Evolutionary conservation across 768 basidiomycete genomes (phyloP).

Genomic region (Hortiboletus flavorubellus): DNA sequence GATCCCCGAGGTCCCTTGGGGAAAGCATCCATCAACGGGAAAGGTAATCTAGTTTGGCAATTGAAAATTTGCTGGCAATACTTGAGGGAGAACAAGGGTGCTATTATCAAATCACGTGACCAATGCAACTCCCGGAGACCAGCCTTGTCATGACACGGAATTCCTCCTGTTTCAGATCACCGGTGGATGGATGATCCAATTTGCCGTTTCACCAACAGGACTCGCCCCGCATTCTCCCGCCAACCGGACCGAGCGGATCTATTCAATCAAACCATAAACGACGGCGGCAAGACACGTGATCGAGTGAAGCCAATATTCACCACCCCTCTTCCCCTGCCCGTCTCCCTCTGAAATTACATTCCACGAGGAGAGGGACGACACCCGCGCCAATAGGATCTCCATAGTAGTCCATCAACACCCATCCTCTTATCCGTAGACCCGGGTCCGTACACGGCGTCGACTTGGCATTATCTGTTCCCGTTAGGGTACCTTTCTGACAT

Average conservation of each 20-base stretch:
- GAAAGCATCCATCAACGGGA: too few relatives aligned
- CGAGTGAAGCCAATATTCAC: constrained; percentile 5
- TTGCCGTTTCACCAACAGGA: neutral
- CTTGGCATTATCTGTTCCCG: neutral
- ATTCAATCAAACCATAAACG: neutral
- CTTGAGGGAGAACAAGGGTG: too few relatives aligned
- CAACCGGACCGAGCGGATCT: neutral
- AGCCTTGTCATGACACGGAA: too few relatives aligned
- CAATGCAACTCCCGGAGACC: too few relatives aligned
- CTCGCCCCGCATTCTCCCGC: neutral
- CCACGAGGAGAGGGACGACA: constrained; percentile 65
- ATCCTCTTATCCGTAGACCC: constrained; percentile 58
- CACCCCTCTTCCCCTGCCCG: constrained; percentile 42
- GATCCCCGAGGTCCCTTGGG: neutral
- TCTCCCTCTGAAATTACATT: constrained; percentile 70
- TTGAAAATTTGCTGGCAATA: neutral
- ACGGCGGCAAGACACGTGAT: neutral
- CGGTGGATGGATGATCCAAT: neutral
- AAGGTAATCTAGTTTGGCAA: neutral
- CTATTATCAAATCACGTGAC: too few relatives aligned
- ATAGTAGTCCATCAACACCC: constrained; percentile 76
- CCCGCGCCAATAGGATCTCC: constrained; percentile 49
- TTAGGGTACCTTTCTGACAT: neutral
- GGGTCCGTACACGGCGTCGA: neutral
- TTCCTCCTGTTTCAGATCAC: neutral